These are phyloP conservation scores for Sarcomyxa edulis DNA, from an alignment of 768 basidiomycete species.

Conservation along the genomic window DNA sequence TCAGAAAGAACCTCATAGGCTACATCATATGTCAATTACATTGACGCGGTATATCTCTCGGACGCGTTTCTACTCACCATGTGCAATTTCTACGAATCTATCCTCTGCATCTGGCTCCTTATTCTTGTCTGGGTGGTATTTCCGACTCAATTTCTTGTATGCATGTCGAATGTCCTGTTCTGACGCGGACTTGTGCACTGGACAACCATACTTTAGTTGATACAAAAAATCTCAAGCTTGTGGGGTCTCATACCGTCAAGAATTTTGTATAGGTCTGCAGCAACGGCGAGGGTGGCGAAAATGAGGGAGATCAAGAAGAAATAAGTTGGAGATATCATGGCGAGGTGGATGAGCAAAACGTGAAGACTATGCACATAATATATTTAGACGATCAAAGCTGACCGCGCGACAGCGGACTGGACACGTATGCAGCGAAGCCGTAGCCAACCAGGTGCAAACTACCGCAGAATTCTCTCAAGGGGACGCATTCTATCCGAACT, in stretches of 20 bases:
- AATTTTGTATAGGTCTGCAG: slow-evolving; percentile 76
- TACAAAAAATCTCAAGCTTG: slow-evolving; percentile 16
- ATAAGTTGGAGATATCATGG: slow-evolving; percentile 27
- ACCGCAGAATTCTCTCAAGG: no score
- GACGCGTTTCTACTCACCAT: slow-evolving; percentile 46
- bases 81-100: slow-evolving; percentile 87
- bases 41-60: background rate
- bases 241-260: slow-evolving; percentile 52
- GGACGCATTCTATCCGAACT: no score
- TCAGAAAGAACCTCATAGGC: slow-evolving; percentile 97
- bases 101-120: slow-evolving; percentile 76
- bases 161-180: slow-evolving; percentile 89
- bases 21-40: slow-evolving; percentile 16
- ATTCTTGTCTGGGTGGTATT: slow-evolving; percentile 95
- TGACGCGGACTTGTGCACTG: slow-evolving; percentile 71
- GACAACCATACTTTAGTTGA: slow-evolving; percentile 19
- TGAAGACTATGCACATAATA: no score
- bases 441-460: no score
- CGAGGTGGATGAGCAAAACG: slow-evolving; percentile 10
- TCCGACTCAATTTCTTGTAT: slow-evolving; percentile 84
- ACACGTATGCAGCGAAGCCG: no score
- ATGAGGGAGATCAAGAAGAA: slow-evolving; percentile 30
- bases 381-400: slow-evolving; percentile 4
- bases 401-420: slow-evolving; percentile 11
- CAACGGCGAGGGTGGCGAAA: slow-evolving; percentile 34